Base-by-base conservation (phyloP, 352 stramenopile genomes). In the Globisporangium parvum region DNA sequence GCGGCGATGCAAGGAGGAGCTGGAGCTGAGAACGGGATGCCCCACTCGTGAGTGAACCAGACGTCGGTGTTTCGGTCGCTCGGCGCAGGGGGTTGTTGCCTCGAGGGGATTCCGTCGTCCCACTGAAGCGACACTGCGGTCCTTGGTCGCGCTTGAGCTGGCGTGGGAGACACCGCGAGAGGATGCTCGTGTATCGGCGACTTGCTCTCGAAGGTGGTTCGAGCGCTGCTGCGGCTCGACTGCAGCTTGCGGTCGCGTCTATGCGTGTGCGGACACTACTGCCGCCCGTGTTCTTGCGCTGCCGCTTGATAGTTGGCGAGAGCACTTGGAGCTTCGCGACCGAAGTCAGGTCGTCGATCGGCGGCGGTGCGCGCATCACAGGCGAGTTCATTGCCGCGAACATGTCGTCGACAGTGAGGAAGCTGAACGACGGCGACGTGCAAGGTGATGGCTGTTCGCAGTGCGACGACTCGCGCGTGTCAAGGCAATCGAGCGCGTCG, bases 341-440 rank as follows among this genome's bases (percentile, higher is more conserved):
- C 11, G 33, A 28, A 14, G 21, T 23, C 1, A 40, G 20, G 12
- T 51, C 24, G 24, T 12, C 24, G 54, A 18, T 51, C 31, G 35
- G 28, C 20, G 47, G 21, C 47, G 37, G 31, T 14, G 23, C 33
- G 20, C 39, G 20, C 28, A 45, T 6, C 24, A 50, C 46, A 0
- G 57, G 42, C 4, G 57, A 57, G 42, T 48, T 37, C 57, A 63
- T 57, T 17, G 49, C 42, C 0, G 57, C 50, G 11, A 63, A 57
- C 41, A 63, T 57, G 20, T 63, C 49, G 23, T 37, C 23, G 33
- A 44, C 23, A 18, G 21, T 63, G 42, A 54, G 49, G 20, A 63
- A 63, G 49, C 42, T 63, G 50, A 57, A 63, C 9, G 57, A 63
- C 23, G 57, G 50, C 8, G 57, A 63, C 20, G 50, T 53, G 23